Evolutionary conservation across 2,329 filamentous ascomycete species (phyloP).

Genomic region (Scedosporium boydii): DNA sequence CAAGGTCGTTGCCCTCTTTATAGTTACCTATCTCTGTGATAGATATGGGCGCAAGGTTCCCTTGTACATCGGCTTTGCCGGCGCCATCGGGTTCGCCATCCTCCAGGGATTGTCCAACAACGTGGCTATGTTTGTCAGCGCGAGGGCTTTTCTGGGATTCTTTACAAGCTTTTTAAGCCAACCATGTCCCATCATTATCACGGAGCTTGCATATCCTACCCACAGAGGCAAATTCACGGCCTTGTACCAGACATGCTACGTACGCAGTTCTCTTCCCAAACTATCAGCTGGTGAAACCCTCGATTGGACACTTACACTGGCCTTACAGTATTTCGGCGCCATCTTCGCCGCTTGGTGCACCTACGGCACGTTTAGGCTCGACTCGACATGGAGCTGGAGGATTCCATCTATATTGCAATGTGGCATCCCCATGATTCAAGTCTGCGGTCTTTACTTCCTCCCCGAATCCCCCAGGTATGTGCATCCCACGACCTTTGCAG

Average conservation of each 20-base stretch:
- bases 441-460: slow-evolving; percentile 14
- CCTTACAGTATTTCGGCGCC: slow-evolving; percentile 15
- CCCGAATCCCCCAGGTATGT: slow-evolving; percentile 15
- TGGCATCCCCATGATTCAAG: slow-evolving; percentile 13
- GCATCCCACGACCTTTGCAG: not conserved
- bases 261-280: slow-evolving; percentile 8
- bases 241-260: slow-evolving; percentile 22
- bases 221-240: slow-evolving; percentile 23
- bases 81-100: slow-evolving; percentile 19
- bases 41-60: slow-evolving; percentile 28
- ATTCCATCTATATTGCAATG: slow-evolving; percentile 18
- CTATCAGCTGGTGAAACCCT: slow-evolving; percentile 9
- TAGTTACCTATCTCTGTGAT: slow-evolving; percentile 27
- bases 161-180: slow-evolving; percentile 20
- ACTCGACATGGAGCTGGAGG: slow-evolving; percentile 16
- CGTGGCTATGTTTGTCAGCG: slow-evolving; percentile 18
- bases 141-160: slow-evolving; percentile 22
- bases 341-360: slow-evolving; percentile 20
- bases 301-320: not conserved
- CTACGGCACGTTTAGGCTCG: slow-evolving; percentile 17
- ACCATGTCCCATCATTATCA: slow-evolving; percentile 21
- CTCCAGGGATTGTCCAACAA: slow-evolving; percentile 21
- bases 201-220: slow-evolving; percentile 23
- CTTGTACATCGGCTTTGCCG: slow-evolving; percentile 23
- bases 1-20: slow-evolving; percentile 24